Percentiles rank a stretch among this genome's conserved stretches.
These are phyloP conservation scores for Martiniozyma abietophila DNA, from an alignment of 805 yeast genomes.

Conservation along the genomic window DNA sequence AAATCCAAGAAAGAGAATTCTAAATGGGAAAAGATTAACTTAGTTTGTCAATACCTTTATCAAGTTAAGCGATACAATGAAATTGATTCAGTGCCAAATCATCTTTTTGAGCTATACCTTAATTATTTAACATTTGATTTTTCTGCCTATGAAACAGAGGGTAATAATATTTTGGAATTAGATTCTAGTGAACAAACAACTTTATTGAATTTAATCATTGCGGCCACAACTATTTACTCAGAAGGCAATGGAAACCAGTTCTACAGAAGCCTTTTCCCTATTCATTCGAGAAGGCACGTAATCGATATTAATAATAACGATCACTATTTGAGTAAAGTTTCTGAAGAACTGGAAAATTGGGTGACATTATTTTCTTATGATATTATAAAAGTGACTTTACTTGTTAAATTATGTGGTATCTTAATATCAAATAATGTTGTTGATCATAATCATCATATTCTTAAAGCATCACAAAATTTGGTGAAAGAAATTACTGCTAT, in stretches of 20 bases:
- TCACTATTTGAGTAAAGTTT: conserved; percentile 13
- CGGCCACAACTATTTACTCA: conserved; percentile 27
- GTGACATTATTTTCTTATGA: conserved; percentile 9
- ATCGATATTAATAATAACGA: conserved; percentile 5
- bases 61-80: conserved; percentile 25
- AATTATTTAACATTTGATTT: conserved; percentile 36
- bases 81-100: conserved; percentile 10
- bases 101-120: conserved; percentile 31
- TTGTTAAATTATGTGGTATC: conserved; percentile 3
- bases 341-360: conserved; percentile 3
- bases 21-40: conserved; percentile 14
- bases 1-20: conserved; percentile 13
- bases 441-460: conserved; percentile 4
- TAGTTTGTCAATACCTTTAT: conserved; percentile 28
- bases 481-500: conserved; percentile 6
- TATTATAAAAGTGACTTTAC: conserved; percentile 10
- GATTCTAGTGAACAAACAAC: conserved; percentile 22
- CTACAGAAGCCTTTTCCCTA: conserved; percentile 14
- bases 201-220: conserved; percentile 33
- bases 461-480: not conserved
- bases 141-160: conserved; percentile 22
- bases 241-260: conserved; percentile 18
- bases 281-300: not conserved
- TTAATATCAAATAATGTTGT: conserved; percentile 2
- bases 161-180: conserved; percentile 23